phyloP scores from a whole-genome alignment of 2,329 filamentous ascomycete genomes.

The Claviceps sp. region DNA sequence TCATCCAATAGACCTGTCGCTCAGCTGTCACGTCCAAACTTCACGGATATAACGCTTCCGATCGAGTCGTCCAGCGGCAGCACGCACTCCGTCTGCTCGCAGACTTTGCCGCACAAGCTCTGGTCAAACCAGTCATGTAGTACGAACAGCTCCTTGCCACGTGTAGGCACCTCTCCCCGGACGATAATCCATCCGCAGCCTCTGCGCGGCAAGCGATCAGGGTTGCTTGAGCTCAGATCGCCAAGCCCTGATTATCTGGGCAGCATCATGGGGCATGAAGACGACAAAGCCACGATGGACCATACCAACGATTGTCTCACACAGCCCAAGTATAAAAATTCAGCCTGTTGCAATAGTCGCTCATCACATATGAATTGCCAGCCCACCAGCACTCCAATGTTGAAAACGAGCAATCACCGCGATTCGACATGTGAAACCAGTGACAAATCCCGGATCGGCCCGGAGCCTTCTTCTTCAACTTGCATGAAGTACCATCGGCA shows the following conservation, averaged over 20 bases:
- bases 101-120: not conserved
- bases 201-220: conserved; percentile 3
- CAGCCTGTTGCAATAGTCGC: not conserved
- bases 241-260: not conserved
- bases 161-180: not conserved
- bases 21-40: not conserved
- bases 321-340: not conserved
- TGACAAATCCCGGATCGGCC: not conserved
- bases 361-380: not conserved
- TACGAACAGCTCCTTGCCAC: conserved; percentile 5
- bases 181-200: conserved; percentile 14
- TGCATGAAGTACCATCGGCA: not conserved
- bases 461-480: not conserved
- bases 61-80: conserved; percentile 4
- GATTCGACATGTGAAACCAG: not conserved
- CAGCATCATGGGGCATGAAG: conserved; percentile 3
- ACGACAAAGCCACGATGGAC: not conserved
- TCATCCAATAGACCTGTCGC: not conserved
- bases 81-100: conserved; percentile 3
- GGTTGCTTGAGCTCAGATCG: conserved; percentile 2
- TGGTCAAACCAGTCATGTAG: conserved; percentile 6
- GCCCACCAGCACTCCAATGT: not conserved
- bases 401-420: not conserved
- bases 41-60: not conserved
- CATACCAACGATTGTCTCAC: not conserved